phyloP scores from a whole-genome alignment of 257 asterid genomes.

The Pogostemon cablin region DNA sequence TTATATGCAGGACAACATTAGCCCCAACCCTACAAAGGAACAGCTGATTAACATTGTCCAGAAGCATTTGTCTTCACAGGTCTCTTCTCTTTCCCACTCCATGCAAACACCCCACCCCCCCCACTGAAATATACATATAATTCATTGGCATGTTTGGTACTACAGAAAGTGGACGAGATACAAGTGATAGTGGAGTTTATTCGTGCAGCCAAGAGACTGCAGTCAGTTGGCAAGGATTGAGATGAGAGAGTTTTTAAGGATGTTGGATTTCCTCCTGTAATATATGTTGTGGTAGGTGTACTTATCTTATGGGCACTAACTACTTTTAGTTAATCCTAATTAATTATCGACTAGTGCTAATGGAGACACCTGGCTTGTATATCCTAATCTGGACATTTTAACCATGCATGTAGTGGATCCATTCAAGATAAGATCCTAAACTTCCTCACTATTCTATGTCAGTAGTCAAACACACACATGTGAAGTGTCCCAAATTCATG shows the following conservation, averaged over 20 bases:
- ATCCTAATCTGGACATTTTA: constrained; percentile 36
- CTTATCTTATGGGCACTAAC: constrained; percentile 42
- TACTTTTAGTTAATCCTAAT: constrained; percentile 52
- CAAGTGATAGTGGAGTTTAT: constrained; percentile 76
- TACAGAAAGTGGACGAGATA: constrained; percentile 79
- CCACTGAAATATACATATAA: constrained; percentile 11
- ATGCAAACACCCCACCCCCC: not conserved
- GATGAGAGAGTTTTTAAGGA: constrained; percentile 35
- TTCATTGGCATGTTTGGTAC: constrained; percentile 4
- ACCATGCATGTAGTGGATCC: constrained; percentile 40
- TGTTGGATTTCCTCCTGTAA: constrained; percentile 31
- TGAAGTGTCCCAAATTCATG: constrained; percentile 3
- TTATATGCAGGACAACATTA: constrained; percentile 53
- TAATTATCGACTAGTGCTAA: constrained; percentile 46
- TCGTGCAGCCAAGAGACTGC: constrained; percentile 67
- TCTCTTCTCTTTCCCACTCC: constrained; percentile 25
- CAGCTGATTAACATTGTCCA: constrained; percentile 66
- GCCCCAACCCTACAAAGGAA: constrained; percentile 66
- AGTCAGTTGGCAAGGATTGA: constrained; percentile 47
- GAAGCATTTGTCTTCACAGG: constrained; percentile 84
- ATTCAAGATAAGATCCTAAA: constrained; percentile 13
- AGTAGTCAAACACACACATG: not conserved
- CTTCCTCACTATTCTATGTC: not conserved
- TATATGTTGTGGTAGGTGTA: constrained; percentile 42
- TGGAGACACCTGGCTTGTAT: not conserved